Evolutionary conservation across 139 green algal genomes (phyloP), one percentile per base, ranked within the genome.

Genomic region (Chlorella vulgaris): DNA sequence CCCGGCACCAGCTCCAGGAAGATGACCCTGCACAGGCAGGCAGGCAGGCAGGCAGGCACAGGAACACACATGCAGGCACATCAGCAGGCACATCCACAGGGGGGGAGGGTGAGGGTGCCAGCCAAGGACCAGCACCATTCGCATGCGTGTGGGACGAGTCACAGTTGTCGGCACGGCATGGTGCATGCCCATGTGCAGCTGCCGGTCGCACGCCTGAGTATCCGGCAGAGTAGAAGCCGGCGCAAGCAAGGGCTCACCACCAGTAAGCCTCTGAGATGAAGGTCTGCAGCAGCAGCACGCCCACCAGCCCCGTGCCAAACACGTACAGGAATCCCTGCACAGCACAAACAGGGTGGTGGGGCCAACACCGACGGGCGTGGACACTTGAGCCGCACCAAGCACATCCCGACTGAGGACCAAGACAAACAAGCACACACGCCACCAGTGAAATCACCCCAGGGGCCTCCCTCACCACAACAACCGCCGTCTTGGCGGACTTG

Each of bases 301-400:
- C 85, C 33, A 89, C 36, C 47, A 89, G 47, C 19, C 93, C 93
- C 0, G 86, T 91, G 69, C 85, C 91, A 82, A 97, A 93, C 26
- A 96, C 88, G 74, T 94, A 95, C 31, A 98, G 71, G 87, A 93
- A 98, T n/a, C n/a, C n/a, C n/a, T n/a, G n/a, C n/a, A n/a, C n/a
- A n/a, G n/a, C n/a, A n/a, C n/a, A n/a, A n/a, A n/a, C n/a, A n/a
- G n/a, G n/a, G n/a, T n/a, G n/a, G n/a, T n/a, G n/a, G n/a, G n/a
- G 31, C 87, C 89, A 7, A 91, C 87, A 29, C 93, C 83, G 31
- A 89, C 87, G 65, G 77, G 62, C 28, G 39, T 42, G 36, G 6
- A 18, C 6, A 71, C 4, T 50, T 31, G 35, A 24, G 67, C 38
- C 53, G 39, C 67, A 36, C 36, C 36, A 51, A 35, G 66, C 39